Evolutionary conservation across 495 filamentous ascomycete genomes (phyloP).

Genomic region (Pseudevernia furfuracea): DNA sequence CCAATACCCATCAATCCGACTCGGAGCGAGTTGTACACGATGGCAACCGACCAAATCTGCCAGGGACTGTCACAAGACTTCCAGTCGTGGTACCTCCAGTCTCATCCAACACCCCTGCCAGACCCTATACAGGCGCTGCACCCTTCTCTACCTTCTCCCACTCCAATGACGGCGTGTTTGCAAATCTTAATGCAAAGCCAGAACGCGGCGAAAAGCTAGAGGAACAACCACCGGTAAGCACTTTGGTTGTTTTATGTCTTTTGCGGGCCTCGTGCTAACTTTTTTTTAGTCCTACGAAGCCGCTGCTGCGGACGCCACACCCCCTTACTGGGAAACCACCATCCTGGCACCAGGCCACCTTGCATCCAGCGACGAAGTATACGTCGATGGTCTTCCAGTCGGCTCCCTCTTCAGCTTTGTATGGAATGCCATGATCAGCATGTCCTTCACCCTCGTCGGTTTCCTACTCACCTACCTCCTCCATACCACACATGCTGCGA

Average conservation of each 20-base stretch:
- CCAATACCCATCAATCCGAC: slow-evolving; percentile 30
- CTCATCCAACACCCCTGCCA: slow-evolving; percentile 21
- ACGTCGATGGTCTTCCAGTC: slow-evolving; percentile 90
- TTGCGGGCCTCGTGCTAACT: slow-evolving; percentile 27
- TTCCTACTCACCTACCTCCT: slow-evolving; percentile 97
- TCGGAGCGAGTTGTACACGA: slow-evolving; percentile 33
- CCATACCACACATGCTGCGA: slow-evolving; percentile 95
- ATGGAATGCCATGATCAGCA: slow-evolving; percentile 98
- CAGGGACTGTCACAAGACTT: slow-evolving; percentile 47
- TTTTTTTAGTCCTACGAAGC: slow-evolving; percentile 82
- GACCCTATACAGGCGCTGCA: slow-evolving; percentile 7
- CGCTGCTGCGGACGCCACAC: slow-evolving; percentile 91
- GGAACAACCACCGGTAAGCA: slow-evolving; percentile 84
- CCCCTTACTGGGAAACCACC: slow-evolving; percentile 98
- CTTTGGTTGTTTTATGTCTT: neutral
- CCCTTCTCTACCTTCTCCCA: slow-evolving; percentile 22
- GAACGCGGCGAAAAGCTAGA: slow-evolving; percentile 71
- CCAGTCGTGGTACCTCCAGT: slow-evolving; percentile 39
- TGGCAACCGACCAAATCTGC: slow-evolving; percentile 28
- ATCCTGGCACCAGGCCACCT: slow-evolving; percentile 79
- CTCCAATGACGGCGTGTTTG: slow-evolving; percentile 88
- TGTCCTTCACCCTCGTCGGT: slow-evolving; percentile 95
- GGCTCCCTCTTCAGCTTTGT: slow-evolving; percentile 92
- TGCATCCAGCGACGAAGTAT: slow-evolving; percentile 80
- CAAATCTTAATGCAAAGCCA: slow-evolving; percentile 88